phyloP scores from a whole-genome alignment of 345 rosid species.

The Dipteronia sinensis region DNA sequence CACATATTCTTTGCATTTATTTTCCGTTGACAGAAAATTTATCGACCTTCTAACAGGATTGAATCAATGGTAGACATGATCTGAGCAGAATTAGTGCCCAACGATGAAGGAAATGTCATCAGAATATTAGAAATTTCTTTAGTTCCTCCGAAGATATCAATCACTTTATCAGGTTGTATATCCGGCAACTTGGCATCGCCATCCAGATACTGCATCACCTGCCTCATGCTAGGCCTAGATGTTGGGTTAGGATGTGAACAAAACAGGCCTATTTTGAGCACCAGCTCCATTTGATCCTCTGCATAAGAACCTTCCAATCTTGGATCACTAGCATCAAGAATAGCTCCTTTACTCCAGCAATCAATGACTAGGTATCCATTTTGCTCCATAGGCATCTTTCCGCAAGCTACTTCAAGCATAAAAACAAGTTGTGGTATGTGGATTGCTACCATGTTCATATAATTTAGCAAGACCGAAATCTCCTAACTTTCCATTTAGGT shows the following conservation, averaged over 20 bases:
- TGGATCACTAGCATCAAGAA: conserved; percentile 20
- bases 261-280: conserved; percentile 35
- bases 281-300: conserved; percentile 34
- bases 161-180: neutral
- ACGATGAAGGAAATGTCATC: neutral
- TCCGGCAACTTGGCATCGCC: conserved; percentile 25
- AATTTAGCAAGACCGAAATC: conserved; percentile 54
- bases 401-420: conserved; percentile 53
- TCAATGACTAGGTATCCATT: conserved; percentile 32
- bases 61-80: conserved; percentile 30
- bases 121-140: neutral
- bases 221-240: conserved; percentile 22
- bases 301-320: conserved; percentile 20
- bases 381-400: conserved; percentile 34
- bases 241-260: conserved; percentile 29
- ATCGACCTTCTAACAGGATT: conserved; percentile 21
- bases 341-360: conserved; percentile 22
- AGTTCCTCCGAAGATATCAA: conserved; percentile 17
- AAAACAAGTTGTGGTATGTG: conserved; percentile 47
- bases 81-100: conserved; percentile 7
- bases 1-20: too few relatives aligned
- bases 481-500: conserved; percentile 42
- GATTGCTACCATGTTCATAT: conserved; percentile 43
- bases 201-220: conserved; percentile 36
- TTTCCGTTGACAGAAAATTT: neutral